Evolutionary conservation across 192 early-diverging fungal species (phyloP).

Genomic region (Coemansia sp.): DNA sequence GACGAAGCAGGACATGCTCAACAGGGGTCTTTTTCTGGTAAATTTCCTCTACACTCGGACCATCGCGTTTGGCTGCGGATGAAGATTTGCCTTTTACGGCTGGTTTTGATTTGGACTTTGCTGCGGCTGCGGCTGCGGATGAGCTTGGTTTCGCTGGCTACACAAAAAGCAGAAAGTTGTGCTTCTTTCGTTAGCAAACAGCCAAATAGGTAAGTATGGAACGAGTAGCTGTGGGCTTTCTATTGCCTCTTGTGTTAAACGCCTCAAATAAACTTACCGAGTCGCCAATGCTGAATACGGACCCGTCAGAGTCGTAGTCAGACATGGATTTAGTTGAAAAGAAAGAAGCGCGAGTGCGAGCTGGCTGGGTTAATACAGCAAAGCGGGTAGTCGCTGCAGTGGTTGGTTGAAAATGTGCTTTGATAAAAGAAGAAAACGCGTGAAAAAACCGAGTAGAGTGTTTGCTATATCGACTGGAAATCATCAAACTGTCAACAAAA

Average conservation of each 20-base stretch:
- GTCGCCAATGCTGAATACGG: conserved; percentile 22
- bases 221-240: no score
- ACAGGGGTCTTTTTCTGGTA: conserved; percentile 95
- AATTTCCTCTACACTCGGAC: conserved; percentile 73
- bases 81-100: not conserved
- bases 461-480: conserved; percentile 1
- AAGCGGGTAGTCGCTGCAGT: not conserved
- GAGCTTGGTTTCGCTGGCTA: conserved; percentile 44
- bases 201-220: no score
- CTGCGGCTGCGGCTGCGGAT: conserved; percentile 8
- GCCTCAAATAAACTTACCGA: conserved; percentile 17
- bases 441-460: not conserved
- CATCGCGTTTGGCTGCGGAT: conserved; percentile 16
- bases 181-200: no score
- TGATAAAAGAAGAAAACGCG: not conserved
- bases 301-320: conserved; percentile 53
- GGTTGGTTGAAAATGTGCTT: not conserved
- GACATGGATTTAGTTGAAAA: conserved; percentile 22
- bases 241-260: not conserved
- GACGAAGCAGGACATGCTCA: conserved; percentile 92
- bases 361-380: not conserved
- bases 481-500: not conserved
- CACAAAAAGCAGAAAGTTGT: not conserved
- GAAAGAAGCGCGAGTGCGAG: not conserved
- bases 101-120: conserved; percentile 20